phyloP scores from a whole-genome alignment of 371 early-diverging fungal genomes.

The Entomophthora muscae region DNA sequence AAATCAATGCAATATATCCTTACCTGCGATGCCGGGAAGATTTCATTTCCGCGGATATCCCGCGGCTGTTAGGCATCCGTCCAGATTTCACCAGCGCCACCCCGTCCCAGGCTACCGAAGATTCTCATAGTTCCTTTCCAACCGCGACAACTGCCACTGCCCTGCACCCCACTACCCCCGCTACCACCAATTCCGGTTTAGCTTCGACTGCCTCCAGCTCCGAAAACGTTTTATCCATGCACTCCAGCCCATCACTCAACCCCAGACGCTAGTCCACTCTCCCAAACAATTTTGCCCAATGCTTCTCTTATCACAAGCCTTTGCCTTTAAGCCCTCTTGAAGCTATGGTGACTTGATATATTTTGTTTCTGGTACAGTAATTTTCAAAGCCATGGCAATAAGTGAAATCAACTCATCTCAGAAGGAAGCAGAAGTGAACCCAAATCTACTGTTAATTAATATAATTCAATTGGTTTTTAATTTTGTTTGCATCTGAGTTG shows the following conservation, averaged over 20 bases:
- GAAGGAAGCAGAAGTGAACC: too few relatives aligned
- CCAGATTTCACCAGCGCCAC: not conserved
- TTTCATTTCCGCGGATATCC: constrained; percentile 47
- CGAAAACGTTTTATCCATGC: not conserved
- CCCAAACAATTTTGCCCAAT: too few relatives aligned
- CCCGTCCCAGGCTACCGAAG: not conserved
- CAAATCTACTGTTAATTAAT: too few relatives aligned
- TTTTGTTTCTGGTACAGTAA: too few relatives aligned
- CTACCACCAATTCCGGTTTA: not conserved
- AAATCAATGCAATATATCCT: constrained; percentile 51
- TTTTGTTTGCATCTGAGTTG: too few relatives aligned
- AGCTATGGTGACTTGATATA: too few relatives aligned
- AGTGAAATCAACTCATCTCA: too few relatives aligned
- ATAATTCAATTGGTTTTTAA: too few relatives aligned
- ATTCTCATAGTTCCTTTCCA: not conserved
- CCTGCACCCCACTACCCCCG: not conserved
- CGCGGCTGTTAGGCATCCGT: constrained; percentile 27
- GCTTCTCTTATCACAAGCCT: too few relatives aligned
- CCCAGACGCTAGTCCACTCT: not conserved
- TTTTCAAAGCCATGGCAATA: too few relatives aligned
- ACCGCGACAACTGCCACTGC: too few relatives aligned
- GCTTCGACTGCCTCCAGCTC: not conserved
- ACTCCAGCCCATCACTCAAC: not conserved
- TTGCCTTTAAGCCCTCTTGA: too few relatives aligned
- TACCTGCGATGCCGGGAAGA: constrained; percentile 81